Evolutionary conservation across 148 eudicot genomes (phyloP).

Genomic region (Tetragonia tetragonoides): DNA sequence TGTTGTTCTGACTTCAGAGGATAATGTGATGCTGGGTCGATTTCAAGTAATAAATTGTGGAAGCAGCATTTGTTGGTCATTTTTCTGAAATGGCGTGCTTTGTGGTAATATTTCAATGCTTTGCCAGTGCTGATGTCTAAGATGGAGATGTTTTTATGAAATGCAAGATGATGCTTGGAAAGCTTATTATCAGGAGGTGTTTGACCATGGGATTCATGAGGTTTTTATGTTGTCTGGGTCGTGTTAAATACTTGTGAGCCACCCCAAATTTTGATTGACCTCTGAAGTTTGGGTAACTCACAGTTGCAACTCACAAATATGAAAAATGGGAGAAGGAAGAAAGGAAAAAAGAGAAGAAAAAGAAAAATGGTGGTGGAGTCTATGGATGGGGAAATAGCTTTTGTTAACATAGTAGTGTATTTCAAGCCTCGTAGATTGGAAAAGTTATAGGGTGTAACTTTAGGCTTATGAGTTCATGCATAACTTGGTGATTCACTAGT

Average conservation of each 20-base stretch:
- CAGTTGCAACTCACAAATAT: background rate
- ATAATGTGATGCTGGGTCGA: constrained; percentile 34
- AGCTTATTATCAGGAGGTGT: constrained; percentile 77
- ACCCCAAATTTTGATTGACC: constrained; percentile 4
- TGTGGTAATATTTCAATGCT: constrained; percentile 58
- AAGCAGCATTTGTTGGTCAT: constrained; percentile 41
- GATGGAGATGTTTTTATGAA: constrained; percentile 79
- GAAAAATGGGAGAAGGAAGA: no score
- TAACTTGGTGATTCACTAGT: no score
- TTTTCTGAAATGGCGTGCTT: constrained; percentile 43
- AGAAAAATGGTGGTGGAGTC: no score
- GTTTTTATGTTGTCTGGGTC: constrained; percentile 85
- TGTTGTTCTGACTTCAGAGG: background rate
- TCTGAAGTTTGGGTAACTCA: background rate
- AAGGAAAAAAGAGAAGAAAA: no score
- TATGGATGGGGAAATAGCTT: no score
- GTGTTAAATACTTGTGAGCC: constrained; percentile 70
- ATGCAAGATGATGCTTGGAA: constrained; percentile 72
- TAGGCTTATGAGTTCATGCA: no score
- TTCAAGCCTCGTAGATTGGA: no score
- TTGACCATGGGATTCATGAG: constrained; percentile 82
- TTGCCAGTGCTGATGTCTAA: constrained; percentile 62
- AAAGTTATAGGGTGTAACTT: no score
- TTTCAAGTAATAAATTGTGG: constrained; percentile 39
- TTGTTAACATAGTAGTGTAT: no score